Base-by-base conservation (phyloP, 352 stramenopile genomes). In the Phytophthora crassamura region DNA sequence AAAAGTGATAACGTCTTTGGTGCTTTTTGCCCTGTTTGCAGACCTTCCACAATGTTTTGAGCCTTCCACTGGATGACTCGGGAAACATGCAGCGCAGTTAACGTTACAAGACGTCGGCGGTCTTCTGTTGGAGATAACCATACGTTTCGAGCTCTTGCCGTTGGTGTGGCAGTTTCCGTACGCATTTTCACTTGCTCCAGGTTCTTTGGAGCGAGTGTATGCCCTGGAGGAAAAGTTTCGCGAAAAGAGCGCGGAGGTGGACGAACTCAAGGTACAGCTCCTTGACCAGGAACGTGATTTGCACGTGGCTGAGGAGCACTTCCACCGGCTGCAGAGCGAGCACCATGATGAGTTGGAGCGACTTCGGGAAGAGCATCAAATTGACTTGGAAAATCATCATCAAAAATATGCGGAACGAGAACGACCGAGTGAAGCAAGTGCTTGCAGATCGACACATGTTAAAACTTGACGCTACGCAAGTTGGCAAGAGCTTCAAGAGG, bases 171-270 rank as follows among this genome's bases (percentile, higher is more conserved):
- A 50, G 11, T 51, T 36, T 2, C 57, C 42, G 25, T 75, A 57
- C 25, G 18, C 41, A 7, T 75, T 75, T 36, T 40, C 67, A 4
- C 57, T 72, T 2, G 30, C 65, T 30, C 34, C 67, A 9, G 47
- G 68, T 0, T 48, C 62, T 0, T 51, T 66, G 0, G 57, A 75
- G 25, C 38, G 58, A 22, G 59, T 75, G 39, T 45, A 72, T 16
- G 14, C 63, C 11, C 14, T 72, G 38, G 49, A 67, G 25, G 55
- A 50, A 0, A 72, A 72, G 34, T 3, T 72, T 22, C 43, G 50
- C 0, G 56, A 64, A n/a, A 35, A 51, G 5, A 35, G 51, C 10
- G 25, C 55, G 2, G 45, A 56, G 8, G 16, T 64, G n/a, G 11
- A 52, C 11, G 16, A 11, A 16, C 56, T 59, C 2, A n/a, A n/a